phyloP scores from a whole-genome alignment of 1,284 basidiomycete genomes.

The Termitomyces sp. region DNA sequence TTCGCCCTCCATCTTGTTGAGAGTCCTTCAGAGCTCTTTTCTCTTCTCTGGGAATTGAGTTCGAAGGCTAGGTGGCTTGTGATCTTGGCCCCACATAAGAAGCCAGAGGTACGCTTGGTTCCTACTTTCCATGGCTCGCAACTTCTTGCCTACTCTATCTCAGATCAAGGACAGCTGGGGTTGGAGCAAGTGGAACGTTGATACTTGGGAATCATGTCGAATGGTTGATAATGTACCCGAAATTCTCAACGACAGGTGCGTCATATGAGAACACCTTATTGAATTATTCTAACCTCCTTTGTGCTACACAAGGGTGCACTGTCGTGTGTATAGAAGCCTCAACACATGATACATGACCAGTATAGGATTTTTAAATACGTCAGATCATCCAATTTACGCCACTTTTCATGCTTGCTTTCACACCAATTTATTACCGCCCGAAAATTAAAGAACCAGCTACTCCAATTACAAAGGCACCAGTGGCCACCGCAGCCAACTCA shows the following conservation, averaged over 20 bases:
- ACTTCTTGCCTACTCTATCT: neutral
- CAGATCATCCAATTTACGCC: neutral
- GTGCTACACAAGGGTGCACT: constrained; percentile 37
- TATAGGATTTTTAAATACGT: neutral
- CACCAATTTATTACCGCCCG: constrained; percentile 9
- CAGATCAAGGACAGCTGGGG: constrained; percentile 75
- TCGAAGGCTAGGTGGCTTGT: constrained; percentile 60
- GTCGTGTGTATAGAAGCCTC: constrained; percentile 39
- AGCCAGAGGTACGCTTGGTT: constrained; percentile 50
- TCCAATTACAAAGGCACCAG: constrained; percentile 31
- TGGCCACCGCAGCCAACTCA: constrained; percentile 29
- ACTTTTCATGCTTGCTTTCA: neutral
- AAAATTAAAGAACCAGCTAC: constrained; percentile 24
- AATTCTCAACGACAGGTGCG: constrained; percentile 53
- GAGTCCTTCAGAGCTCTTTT: constrained; percentile 56
- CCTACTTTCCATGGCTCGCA: neutral
- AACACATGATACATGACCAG: constrained; percentile 22
- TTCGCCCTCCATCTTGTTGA: constrained; percentile 71
- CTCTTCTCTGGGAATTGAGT: constrained; percentile 60
- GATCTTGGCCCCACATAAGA: constrained; percentile 70
- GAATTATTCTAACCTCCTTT: neutral
- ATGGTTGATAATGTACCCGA: constrained; percentile 41
- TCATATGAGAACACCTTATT: neutral
- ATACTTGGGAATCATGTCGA: constrained; percentile 44
- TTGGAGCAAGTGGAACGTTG: constrained; percentile 64